phyloP scores from a whole-genome alignment of 2,329 filamentous ascomycete species.

The Incumbomyces lentus region DNA sequence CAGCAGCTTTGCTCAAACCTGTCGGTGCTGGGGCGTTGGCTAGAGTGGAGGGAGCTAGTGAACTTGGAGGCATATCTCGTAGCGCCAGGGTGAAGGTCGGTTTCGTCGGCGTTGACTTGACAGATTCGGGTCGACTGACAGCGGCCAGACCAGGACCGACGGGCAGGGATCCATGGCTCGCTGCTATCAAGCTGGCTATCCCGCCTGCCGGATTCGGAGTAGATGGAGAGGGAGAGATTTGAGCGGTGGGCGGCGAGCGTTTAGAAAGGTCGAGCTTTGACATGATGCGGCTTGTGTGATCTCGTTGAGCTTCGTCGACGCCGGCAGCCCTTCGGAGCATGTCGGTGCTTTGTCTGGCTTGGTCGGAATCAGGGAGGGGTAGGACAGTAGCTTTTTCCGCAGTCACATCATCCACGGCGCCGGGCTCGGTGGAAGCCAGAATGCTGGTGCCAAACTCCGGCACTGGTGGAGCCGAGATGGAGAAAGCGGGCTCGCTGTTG shows the following conservation, averaged over 20 bases:
- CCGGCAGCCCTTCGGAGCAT: constrained; percentile 46
- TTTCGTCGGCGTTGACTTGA: constrained; percentile 27
- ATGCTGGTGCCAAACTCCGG: constrained; percentile 82
- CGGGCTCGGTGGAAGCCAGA: constrained; percentile 52
- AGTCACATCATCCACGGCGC: constrained; percentile 44
- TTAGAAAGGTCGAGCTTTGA: constrained; percentile 85
- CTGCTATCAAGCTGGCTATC: constrained; percentile 75
- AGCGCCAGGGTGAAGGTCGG: constrained; percentile 23
- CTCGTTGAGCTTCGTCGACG: constrained; percentile 64
- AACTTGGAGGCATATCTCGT: constrained; percentile 46
- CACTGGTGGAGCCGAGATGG: constrained; percentile 76
- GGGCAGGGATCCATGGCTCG: constrained; percentile 69
- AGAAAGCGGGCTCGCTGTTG: constrained; percentile 63
- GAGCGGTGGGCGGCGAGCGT: constrained; percentile 53
- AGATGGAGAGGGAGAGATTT: constrained; percentile 32
- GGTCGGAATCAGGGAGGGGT: constrained; percentile 53
- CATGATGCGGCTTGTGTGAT: constrained; percentile 80
- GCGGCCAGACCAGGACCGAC: constrained; percentile 41
- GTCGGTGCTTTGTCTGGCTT: constrained; percentile 61
- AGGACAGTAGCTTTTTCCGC: constrained; percentile 58
- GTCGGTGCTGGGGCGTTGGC: constrained; percentile 76
- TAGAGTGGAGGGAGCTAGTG: constrained; percentile 69
- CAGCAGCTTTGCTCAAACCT: constrained; percentile 74
- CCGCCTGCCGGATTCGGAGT: constrained; percentile 45
- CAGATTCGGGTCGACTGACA: constrained; percentile 25